Evolutionary conservation across 2,329 filamentous ascomycete genomes (phyloP).

Genomic region (Diaporthe capsici): DNA sequence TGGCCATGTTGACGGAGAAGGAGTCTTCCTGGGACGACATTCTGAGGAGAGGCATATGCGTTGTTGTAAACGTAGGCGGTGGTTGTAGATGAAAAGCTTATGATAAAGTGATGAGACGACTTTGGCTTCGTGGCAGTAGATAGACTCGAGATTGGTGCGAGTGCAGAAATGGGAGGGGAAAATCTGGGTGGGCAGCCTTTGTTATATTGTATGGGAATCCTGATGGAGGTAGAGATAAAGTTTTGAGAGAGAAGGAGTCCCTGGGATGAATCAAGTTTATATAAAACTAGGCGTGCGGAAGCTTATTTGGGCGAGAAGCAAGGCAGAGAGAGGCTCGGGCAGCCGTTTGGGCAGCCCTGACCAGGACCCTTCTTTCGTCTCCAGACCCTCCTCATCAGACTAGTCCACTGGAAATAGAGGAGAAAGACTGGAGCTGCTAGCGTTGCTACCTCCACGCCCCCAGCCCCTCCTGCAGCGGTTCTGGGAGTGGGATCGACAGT

Average conservation of each 20-base stretch:
- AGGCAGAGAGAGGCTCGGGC: constrained; percentile 8
- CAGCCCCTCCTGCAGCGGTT: constrained; percentile 41
- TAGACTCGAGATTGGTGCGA: not conserved
- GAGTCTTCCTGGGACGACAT: constrained; percentile 46
- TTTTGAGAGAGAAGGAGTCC: not conserved
- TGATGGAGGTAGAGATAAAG: constrained; percentile 5
- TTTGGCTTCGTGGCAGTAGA: not conserved
- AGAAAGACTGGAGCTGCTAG: constrained; percentile 30
- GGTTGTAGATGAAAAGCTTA: not conserved
- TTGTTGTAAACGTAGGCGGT: not conserved
- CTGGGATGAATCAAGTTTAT: constrained; percentile 33
- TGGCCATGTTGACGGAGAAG: constrained; percentile 43
- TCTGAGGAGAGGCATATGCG: constrained; percentile 40
- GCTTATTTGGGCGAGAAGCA: constrained; percentile 30
- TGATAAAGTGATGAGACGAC: not conserved
- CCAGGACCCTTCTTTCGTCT: constrained; percentile 30
- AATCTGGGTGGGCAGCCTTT: not conserved
- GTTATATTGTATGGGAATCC: not conserved
- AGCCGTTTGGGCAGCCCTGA: constrained; percentile 20
- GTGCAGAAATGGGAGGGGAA: too few relatives aligned
- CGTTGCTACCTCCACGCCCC: constrained; percentile 41
- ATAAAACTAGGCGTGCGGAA: constrained; percentile 37
- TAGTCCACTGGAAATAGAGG: constrained; percentile 22
- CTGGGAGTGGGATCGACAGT: constrained; percentile 44
- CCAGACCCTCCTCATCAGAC: constrained; percentile 29